Evolutionary conservation across 495 filamentous ascomycete species (phyloP).

Genomic region (Neurospora sp.): DNA sequence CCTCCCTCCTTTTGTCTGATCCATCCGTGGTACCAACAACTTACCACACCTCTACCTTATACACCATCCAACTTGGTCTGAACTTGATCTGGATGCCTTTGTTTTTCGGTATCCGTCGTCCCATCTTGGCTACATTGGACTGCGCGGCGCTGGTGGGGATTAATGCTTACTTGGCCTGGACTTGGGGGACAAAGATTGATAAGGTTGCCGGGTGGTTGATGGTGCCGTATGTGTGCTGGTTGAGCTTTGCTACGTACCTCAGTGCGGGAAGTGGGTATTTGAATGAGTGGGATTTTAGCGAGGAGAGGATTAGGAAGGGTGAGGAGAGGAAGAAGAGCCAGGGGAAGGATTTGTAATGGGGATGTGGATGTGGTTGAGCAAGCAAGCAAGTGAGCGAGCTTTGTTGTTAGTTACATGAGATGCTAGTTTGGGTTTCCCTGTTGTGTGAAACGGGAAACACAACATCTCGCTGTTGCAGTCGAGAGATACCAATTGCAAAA

Average conservation of each 20-base stretch:
- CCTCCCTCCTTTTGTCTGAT: not conserved
- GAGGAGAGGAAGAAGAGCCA: not conserved
- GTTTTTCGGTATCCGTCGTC: conserved; percentile 66
- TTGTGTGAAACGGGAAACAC: not conserved
- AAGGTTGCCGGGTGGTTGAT: conserved; percentile 58
- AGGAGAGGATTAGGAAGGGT: not conserved
- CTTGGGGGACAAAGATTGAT: conserved; percentile 63
- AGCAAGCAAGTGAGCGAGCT: not conserved
- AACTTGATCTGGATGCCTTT: conserved; percentile 91
- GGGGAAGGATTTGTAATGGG: not conserved
- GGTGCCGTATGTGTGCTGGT: conserved; percentile 72
- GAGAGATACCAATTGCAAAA: not conserved
- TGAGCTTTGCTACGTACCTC: conserved; percentile 76
- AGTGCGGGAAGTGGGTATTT: conserved; percentile 60
- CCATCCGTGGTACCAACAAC: conserved; percentile 13
- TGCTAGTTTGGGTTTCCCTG: not conserved
- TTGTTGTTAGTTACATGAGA: not conserved
- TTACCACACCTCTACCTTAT: conserved; percentile 60
- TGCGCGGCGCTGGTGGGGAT: conserved; percentile 60
- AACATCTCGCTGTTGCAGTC: not conserved
- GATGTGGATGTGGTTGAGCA: not conserved
- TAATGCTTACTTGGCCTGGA: conserved; percentile 57
- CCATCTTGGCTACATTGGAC: conserved; percentile 65
- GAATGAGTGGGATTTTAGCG: conserved; percentile 56
- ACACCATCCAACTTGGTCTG: conserved; percentile 71